These are phyloP conservation scores for Areca catechu DNA, from an alignment of 176 grass and related monocot species.

Conservation along the genomic window DNA sequence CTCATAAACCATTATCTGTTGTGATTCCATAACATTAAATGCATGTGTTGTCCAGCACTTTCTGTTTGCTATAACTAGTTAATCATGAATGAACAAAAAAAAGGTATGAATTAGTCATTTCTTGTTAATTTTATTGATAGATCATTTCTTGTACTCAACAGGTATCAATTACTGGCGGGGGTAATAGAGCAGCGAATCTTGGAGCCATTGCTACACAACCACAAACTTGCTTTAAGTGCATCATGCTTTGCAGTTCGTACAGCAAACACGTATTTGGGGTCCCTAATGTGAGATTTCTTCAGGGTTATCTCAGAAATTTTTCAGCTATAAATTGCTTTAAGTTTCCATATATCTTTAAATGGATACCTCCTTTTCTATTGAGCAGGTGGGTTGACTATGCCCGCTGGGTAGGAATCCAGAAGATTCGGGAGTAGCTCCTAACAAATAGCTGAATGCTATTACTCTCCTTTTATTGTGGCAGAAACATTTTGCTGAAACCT, in stretches of 20 bases:
- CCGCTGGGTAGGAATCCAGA: slow-evolving; percentile 12
- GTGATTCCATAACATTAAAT: too few species aligned
- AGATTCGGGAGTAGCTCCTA: neutral
- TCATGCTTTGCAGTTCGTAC: slow-evolving; percentile 92
- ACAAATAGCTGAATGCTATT: too few species aligned
- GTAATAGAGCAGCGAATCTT: slow-evolving; percentile 93
- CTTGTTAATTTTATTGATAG: slow-evolving; percentile 1
- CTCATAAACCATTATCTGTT: too few species aligned
- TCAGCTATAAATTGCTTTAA: neutral
- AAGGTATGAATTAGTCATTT: too few species aligned
- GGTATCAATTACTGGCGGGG: slow-evolving; percentile 81
- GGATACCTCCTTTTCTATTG: neutral
- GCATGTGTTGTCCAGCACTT: too few species aligned
- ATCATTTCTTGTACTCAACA: slow-evolving; percentile 25
- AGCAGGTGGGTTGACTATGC: slow-evolving; percentile 20
- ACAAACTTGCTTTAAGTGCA: slow-evolving; percentile 53
- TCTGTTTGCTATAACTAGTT: too few species aligned
- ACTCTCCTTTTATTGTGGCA: too few species aligned
- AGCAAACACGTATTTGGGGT: slow-evolving; percentile 94
- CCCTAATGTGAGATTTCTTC: slow-evolving; percentile 52
- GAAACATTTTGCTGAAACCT: too few species aligned
- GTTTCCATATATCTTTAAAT: neutral
- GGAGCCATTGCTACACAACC: slow-evolving; percentile 74
- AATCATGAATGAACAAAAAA: too few species aligned
- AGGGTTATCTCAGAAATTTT: too few species aligned